Conservation (phyloP, 768 basidiomycete species). For the Cystobasidiopsis lactophilus region DNA sequence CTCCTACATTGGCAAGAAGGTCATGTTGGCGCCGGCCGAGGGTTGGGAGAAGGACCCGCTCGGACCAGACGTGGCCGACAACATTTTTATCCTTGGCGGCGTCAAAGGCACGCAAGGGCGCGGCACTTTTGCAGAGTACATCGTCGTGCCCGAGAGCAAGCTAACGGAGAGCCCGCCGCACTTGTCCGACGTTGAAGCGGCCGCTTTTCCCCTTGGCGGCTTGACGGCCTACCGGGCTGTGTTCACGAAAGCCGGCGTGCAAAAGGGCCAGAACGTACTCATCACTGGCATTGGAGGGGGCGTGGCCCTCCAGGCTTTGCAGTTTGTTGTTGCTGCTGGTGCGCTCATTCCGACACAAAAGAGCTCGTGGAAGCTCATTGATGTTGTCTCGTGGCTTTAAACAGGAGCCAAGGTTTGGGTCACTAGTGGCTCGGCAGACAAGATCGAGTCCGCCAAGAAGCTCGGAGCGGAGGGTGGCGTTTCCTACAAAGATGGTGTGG, state of each 20-base stretch:
- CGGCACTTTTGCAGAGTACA: slow-evolving; percentile 57
- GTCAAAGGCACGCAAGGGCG: slow-evolving; percentile 27
- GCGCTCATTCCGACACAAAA: slow-evolving; percentile 19
- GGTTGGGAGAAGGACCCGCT: slow-evolving; percentile 11
- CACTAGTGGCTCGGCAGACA: slow-evolving; percentile 46
- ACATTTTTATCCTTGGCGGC: slow-evolving; percentile 48
- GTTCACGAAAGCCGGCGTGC: slow-evolving; percentile 41
- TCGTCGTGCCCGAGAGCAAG: slow-evolving; percentile 42
- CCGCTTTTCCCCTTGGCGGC: slow-evolving; percentile 56
- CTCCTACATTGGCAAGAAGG: slow-evolving; percentile 9
- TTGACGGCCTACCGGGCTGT: slow-evolving; percentile 64
- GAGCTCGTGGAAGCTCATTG: too few relatives aligned
- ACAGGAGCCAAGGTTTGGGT: slow-evolving; percentile 45
- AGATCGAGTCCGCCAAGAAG: slow-evolving; percentile 41
- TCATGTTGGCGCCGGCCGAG: slow-evolving; percentile 9
- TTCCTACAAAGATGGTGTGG: slow-evolving; percentile 45
- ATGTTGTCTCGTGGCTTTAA: too few relatives aligned
- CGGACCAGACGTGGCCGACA: slow-evolving; percentile 12
- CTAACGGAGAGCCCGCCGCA: slow-evolving; percentile 45
- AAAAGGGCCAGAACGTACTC: slow-evolving; percentile 45
- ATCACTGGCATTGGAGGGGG: slow-evolving; percentile 47
- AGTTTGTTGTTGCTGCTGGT: slow-evolving; percentile 50
- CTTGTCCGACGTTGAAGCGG: slow-evolving; percentile 35
- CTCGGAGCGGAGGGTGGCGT: slow-evolving; percentile 60
- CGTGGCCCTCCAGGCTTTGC: slow-evolving; percentile 53